Evolutionary conservation across 2,329 filamentous ascomycete species (phyloP), one percentile per base, ranked within the genome.

Genomic region (Myriosclerotinia scirpicola): DNA sequence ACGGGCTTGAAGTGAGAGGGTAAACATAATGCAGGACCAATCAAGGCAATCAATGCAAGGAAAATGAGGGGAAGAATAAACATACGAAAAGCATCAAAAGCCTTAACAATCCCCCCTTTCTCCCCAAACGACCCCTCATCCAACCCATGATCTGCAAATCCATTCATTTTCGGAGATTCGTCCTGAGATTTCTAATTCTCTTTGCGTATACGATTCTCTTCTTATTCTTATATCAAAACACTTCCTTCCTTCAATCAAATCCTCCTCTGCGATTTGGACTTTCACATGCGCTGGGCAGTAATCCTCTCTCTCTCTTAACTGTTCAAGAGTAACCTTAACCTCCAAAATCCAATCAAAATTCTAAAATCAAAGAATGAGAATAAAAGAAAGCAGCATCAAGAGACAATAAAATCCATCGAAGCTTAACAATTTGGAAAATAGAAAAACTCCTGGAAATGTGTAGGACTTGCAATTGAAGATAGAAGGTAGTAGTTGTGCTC

Each of bases 51-150:
- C 15, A 30, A 22, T 22, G 5, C 22, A 58, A n/a, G 36, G 2
- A 55, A 20, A 46, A 44, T 14, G 8, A 22, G 22, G n/a, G 6
- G n/a, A 7, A 11, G 7, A 54, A 52, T 22, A 50, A 73, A 84
- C 91, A 77, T 86, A 97, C 93, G 94, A 78, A 99, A 99, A 71
- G 93, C 94, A 82, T 99, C 95, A 79, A 99, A 99, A 68, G 94
- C 93, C 79, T 89, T 89, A 75, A 96, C 87, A 67, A 89, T 85
- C 66, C 86, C 84, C 67, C 82, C 83, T 76, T 89, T 89, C 73
- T 91, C 88, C 75, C 86, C 90, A 80, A 97, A 97, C 70, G 86
- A 81, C 78, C 90, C 90, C 74, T 97, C 93, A 75, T 93, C 85
- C 73, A 93, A 84, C 72, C 83, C 83, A 73, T 86, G 84, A 70